Base-by-base conservation (phyloP, 306 rosid genomes). In the Ceratonia siliqua region DNA sequence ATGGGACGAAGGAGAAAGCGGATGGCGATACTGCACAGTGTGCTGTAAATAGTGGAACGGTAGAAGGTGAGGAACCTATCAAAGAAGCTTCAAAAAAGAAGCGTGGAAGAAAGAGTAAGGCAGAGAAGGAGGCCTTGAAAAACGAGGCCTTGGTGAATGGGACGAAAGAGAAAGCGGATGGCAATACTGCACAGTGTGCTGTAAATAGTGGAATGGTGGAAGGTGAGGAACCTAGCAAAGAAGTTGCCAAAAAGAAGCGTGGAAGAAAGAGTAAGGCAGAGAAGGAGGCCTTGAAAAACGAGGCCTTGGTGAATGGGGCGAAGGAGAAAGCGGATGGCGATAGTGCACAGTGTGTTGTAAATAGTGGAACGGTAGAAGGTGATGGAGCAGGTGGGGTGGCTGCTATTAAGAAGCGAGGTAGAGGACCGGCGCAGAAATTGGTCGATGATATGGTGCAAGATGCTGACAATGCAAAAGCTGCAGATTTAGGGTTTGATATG, bases 51-150 rank as follows among this genome's bases (percentile, higher is more conserved):
- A 53, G 0, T 50, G 17, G n/a, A n/a, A n/a, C n/a, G n/a, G n/a
- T n/a, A n/a, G n/a, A n/a, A n/a, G n/a, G 30, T 18, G 25, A 20
- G 41, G 12, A 50, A 5, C 36, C 54, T n/a, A 17, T 25, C n/a
- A 65, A n/a, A 6, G n/a, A 2, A 49, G 58, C n/a, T 5, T 42
- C 5, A 24, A 52, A 13, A 25, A 78, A 58, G 64, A 68, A 28
- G 43, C 72, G 79, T 18, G 36, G 45, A 2, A 63, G 85, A 49
- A 81, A 45, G 57, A 70, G 59, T 4, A 57, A 74, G 46, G 17
- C 13, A n/a, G 73, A 59, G 21, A 73, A 4, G 41, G 49, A 61
- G 41, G 55, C 27, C 1, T 25, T 27, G 62, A 7, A 30, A 14
- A 78, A 52, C 3, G 14, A 5, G 49, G 2, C 28, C 21, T 18